Evolutionary conservation across 1,139 yeast species (phyloP), one percentile per base, ranked within the genome.

Genomic region (Meyerozyma carpophila): DNA sequence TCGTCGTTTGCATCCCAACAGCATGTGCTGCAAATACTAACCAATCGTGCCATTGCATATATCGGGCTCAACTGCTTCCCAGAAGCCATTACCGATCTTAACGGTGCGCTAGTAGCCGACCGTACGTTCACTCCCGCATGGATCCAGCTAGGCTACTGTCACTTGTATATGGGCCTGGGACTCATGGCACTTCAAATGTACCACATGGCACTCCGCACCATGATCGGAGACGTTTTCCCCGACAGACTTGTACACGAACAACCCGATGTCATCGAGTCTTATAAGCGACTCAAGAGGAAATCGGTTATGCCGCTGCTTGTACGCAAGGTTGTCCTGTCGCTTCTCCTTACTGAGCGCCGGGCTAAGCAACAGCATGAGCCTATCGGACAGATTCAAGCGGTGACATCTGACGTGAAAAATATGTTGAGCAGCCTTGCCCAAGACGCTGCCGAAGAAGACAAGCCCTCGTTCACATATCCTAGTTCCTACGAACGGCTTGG

Each of bases 81-180:
- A 0, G 77, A 72, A 50, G 75, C 77, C 3, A 62, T 69, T 4
- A 43, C 55, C 13, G 77, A 71, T 51, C 59, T 72, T 47, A 64
- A 67, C 45, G 40, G 46, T 14, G 75, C 76, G 0, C 49, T 71
- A 8, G 43, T 45, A 14, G 44, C 52, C 27, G 74, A 71, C 48
- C 56, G 64, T 29, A 56, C 66, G 8, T 69, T 65, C 48, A 62
- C 70, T 1, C 68, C 77, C 2, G 77, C 74, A 3, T 72, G 77
- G 77, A 59, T 70, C 24, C 77, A 72, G 53, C 59, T 72, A 45
- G 77, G 73, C 4, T 72, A 70, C 54, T 71, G 75, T 46, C 73
- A 70, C 43, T 55, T 72, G 38, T 71, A 69, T 51, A 64, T 70
- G 69, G 77, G 77, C 2, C 53, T 57, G 34, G 63, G 70, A 38